Evolutionary conservation across 768 basidiomycete genomes (phyloP), one percentile per base, ranked within the genome.

Genomic region (Cystofilobasidium macerans): DNA sequence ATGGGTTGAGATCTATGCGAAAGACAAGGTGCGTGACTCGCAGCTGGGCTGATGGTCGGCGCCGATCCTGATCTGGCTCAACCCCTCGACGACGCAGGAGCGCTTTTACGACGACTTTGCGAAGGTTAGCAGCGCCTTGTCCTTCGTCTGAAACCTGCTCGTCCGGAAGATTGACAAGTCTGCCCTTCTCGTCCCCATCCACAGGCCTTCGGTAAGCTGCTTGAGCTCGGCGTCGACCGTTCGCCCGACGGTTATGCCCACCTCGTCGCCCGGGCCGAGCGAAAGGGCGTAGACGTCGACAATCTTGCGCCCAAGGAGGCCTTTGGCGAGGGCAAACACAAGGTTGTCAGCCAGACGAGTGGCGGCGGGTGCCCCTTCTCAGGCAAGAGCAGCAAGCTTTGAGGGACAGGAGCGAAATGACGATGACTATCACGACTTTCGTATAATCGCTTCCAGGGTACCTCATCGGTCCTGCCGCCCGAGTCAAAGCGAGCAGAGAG

Each of bases 1-100:
- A 51, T 75, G 73, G 73, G 76, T 77, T 4, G 73, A 75, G 62
- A 73, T 72, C 60, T 77, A 77, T 68, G 74, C 76, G 4, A 72
- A 73, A 48, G 76, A 77, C 60, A 67, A 67, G 65, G 65, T 56
- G n/a, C 30, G 64, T 45, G n/a, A n/a, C n/a, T n/a, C n/a, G n/a
- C n/a, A n/a, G n/a, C n/a, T n/a, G n/a, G n/a, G n/a, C n/a, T n/a
- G n/a, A n/a, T n/a, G n/a, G n/a, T n/a, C n/a, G n/a, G n/a, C n/a
- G n/a, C n/a, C n/a, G n/a, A n/a, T n/a, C n/a, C n/a, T n/a, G 28
- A 22, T 7, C 48, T 26, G n/a, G 12, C 6, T 40, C 32, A 38
- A 57, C 36, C 32, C 36, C 2, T 42, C 33, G 22, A 30, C 28
- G 9, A 14, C 20, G n/a, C 57, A 65, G 57, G 45, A 57, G 24